phyloP scores from a whole-genome alignment of 2,329 filamentous ascomycete species.

The Penicillium glabrum region DNA sequence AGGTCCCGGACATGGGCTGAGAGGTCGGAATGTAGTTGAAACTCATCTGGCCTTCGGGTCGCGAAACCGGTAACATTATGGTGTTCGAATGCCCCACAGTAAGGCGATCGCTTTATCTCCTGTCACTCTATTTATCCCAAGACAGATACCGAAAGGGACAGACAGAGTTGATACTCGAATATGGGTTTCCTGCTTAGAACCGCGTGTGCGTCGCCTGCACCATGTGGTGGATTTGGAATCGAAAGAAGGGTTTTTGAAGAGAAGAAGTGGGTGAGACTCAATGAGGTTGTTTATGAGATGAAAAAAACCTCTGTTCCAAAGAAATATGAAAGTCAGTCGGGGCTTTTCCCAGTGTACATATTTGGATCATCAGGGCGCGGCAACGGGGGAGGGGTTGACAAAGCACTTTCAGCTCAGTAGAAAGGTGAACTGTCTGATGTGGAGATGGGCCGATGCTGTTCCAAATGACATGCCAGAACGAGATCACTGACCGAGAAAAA shows the following conservation, averaged over 20 bases:
- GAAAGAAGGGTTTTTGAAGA: neutral
- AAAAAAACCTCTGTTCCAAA: neutral
- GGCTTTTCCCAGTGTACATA: neutral
- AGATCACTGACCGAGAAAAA: neutral
- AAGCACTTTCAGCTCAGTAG: conserved; percentile 8
- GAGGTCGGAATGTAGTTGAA: conserved; percentile 74
- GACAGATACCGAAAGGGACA: conserved; percentile 8
- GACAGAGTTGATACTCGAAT: conserved; percentile 7
- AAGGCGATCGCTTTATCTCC: conserved; percentile 15
- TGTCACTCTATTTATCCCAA: conserved; percentile 11
- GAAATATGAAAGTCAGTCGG: conserved; percentile 10
- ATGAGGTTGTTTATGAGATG: neutral
- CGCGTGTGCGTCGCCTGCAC: conserved; percentile 19
- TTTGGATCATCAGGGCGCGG: conserved; percentile 3
- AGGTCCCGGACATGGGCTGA: conserved; percentile 73
- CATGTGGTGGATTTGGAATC: conserved; percentile 20
- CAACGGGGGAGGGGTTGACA: conserved; percentile 20
- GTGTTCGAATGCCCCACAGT: conserved; percentile 50
- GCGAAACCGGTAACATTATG: conserved; percentile 86
- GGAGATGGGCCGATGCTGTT: neutral
- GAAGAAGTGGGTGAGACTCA: neutral
- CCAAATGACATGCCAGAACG: neutral
- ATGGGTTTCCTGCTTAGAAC: conserved; percentile 20
- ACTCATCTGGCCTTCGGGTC: conserved; percentile 79
- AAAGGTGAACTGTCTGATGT: neutral